Conservation (phyloP, 805 yeast genomes). For the Candida chilensis region DNA sequence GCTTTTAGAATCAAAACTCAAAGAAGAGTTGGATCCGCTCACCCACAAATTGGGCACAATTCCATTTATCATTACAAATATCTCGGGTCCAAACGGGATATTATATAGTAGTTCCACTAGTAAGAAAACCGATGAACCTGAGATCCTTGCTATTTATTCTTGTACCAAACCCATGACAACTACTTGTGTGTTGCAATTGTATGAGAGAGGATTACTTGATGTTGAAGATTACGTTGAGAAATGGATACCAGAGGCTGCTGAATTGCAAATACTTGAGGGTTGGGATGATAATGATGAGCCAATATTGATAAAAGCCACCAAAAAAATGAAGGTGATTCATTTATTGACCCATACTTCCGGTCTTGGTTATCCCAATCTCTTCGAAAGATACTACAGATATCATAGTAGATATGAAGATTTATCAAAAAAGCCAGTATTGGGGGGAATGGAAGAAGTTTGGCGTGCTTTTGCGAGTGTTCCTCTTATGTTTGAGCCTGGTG, state of each 20-base stretch:
- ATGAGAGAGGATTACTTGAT: conserved; percentile 17
- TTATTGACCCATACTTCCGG: conserved; percentile 28
- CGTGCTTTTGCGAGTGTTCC: too few relatives aligned
- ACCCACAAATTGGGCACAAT: too few relatives aligned
- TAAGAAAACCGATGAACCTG: too few relatives aligned
- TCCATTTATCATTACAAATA: too few relatives aligned
- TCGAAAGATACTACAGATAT: too few relatives aligned
- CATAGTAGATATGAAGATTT: too few relatives aligned
- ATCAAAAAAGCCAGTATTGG: too few relatives aligned
- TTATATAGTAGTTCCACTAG: too few relatives aligned
- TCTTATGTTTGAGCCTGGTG: conserved; percentile 25
- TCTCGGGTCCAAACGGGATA: too few relatives aligned
- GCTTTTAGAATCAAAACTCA: too few relatives aligned
- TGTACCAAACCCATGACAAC: conserved; percentile 19
- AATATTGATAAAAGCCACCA: conserved; percentile 11
- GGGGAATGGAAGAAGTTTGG: conserved; percentile 7
- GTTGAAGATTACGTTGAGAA: conserved; percentile 19
- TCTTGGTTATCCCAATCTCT: too few relatives aligned
- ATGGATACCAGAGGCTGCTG: conserved; percentile 16
- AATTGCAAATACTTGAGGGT: conserved; percentile 11
- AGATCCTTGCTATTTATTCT: conserved; percentile 19
- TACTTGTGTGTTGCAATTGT: conserved; percentile 17
- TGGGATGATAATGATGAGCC: conserved; percentile 11
- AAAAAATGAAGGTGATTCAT: conserved; percentile 19
- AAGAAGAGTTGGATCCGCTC: too few relatives aligned